Percentiles rank a stretch among this genome's conserved stretches.
Conservation (phyloP, 169 alveolate genomes). For the Toxoplasma gondii region DNA sequence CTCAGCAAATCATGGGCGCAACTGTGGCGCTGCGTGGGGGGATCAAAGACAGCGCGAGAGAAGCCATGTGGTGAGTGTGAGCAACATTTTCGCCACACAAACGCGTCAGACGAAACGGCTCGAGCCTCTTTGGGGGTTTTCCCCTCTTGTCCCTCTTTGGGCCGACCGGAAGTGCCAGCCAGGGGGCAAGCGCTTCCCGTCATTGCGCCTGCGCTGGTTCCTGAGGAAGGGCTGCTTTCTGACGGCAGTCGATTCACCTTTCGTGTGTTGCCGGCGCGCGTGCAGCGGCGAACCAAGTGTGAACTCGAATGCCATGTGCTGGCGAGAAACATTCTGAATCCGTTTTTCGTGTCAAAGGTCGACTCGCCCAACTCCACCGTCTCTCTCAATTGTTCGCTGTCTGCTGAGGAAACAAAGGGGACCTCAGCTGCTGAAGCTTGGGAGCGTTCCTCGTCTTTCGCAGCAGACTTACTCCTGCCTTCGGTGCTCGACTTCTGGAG, state of each 20-base stretch:
- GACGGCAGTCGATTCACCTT: neutral
- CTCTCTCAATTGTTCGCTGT: neutral
- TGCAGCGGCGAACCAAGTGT: neutral
- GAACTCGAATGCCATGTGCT: slow-evolving; percentile 1
- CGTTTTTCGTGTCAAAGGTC: neutral
- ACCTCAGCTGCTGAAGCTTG: neutral
- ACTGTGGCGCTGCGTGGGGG: neutral
- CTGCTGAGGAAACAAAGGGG: neutral
- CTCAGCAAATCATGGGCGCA: neutral
- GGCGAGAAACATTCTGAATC: neutral
- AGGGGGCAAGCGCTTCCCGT: neutral
- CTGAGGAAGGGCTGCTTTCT: neutral
- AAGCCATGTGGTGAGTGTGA: no score
- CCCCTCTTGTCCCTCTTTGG: no score
- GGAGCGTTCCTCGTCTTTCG: neutral
- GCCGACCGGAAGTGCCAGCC: neutral
- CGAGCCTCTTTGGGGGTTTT: no score
- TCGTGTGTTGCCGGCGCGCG: neutral
- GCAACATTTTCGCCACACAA: no score
- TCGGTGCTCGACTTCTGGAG: slow-evolving; percentile 59
- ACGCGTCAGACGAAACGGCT: no score
- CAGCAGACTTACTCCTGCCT: neutral
- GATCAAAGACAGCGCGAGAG: neutral
- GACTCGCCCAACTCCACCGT: neutral
- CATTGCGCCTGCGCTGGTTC: neutral